Evolutionary conservation across 2,329 filamentous ascomycete species (phyloP), one percentile per base, ranked within the genome.

Genomic region (Diaporthe citri): DNA sequence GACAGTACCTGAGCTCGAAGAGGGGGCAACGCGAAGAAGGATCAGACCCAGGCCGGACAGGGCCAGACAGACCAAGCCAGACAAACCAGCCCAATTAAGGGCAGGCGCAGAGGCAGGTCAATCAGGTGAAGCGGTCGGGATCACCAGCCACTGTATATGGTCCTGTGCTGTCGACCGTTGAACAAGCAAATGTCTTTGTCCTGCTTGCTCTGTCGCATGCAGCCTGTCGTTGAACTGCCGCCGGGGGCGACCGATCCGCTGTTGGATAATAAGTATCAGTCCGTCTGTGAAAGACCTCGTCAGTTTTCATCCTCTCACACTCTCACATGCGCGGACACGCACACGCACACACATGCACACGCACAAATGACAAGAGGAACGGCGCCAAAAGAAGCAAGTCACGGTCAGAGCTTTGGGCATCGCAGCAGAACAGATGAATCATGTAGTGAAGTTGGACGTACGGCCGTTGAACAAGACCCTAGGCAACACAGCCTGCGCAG

Each of bases 101-200:
- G 41, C 57, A 34, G 69, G 31, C 31, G 48, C 7, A n/a, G 51
- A 22, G 25, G 34, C 62, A 67, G 43, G 31, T 59, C 39, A 55
- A 52, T 20, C 51, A 66, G 46, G 25, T 25, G 31, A 17, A 31
- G 46, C 36, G 20, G 25, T n/a, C 34, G n/a, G 41, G 71, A 17
- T 36, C 15, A 64, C 22, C 51, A 39, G 57, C 46, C 25, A 43
- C 52, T 64, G 36, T 73, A 55, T 55, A 36, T 69, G 4, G 12
- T 41, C 7, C 46, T 39, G 46, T 64, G 34, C 55, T 43, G 57
- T 17, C 43, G 46, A 48, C 43, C 34, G 74, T 75, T 51, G 55
- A 57, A 70, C 60, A 75, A 43, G 36, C 43, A 75, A 36, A 25
- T 70, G 55, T 73, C 34, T 46, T 51, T 48, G 57, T 60, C 43